Percentiles rank a stretch among this genome's conserved stretches.
These are phyloP conservation scores for Fusarium domesticum DNA, from an alignment of 2,329 filamentous ascomycete genomes.

Conservation along the genomic window DNA sequence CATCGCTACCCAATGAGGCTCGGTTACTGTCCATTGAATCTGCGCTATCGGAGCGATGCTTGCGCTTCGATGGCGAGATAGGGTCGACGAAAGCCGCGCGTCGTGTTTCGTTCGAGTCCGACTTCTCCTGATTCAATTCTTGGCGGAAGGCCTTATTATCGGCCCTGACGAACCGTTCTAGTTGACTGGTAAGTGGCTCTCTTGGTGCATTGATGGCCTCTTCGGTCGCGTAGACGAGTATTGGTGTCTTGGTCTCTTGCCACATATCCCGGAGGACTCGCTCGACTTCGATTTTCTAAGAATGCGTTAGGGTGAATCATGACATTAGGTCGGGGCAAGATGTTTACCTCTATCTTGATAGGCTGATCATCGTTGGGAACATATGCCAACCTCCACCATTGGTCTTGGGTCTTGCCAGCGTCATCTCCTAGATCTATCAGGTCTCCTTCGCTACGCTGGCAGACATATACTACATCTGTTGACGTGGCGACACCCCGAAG, in stretches of 20 bases:
- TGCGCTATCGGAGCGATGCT: constrained; percentile 44
- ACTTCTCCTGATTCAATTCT: constrained; percentile 44
- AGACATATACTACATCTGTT: constrained; percentile 49
- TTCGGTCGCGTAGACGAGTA: constrained; percentile 55
- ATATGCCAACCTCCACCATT: constrained; percentile 57
- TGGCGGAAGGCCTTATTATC: constrained; percentile 53
- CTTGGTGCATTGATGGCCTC: constrained; percentile 18
- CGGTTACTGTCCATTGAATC: constrained; percentile 48
- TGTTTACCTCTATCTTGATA: constrained; percentile 48
- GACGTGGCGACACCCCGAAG: constrained; percentile 52
- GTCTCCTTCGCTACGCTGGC: constrained; percentile 41
- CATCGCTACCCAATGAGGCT: constrained; percentile 44
- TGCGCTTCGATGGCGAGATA: constrained; percentile 45
- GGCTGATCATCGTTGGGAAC: constrained; percentile 38
- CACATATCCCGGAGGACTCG: constrained; percentile 46
- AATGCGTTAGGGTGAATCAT: constrained; percentile 13
- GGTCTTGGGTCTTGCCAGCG: constrained; percentile 36
- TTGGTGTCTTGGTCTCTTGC: constrained; percentile 45
- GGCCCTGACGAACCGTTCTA: constrained; percentile 47
- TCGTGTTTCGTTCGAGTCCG: constrained; percentile 21
- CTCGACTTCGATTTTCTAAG: constrained; percentile 47
- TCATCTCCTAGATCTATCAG: constrained; percentile 42
- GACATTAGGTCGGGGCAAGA: neutral
- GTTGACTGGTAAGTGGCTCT: constrained; percentile 37
- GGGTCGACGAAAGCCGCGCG: constrained; percentile 34